phyloP scores from a whole-genome alignment of 257 asterid genomes.

The Salvia splendens region DNA sequence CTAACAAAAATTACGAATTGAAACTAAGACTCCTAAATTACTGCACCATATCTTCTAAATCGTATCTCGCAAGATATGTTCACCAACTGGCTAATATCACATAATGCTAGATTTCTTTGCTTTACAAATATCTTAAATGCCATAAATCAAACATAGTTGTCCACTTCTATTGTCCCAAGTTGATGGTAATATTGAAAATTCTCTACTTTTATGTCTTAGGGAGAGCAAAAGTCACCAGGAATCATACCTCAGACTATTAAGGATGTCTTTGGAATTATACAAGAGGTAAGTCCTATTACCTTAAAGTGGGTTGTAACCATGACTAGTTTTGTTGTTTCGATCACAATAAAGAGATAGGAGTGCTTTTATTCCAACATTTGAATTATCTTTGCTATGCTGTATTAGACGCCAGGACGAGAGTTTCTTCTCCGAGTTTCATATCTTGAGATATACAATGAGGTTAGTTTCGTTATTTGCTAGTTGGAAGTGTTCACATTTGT shows the following conservation, averaged over 20 bases:
- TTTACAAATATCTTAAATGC: conserved; percentile 1
- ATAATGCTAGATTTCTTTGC: conserved; percentile 14
- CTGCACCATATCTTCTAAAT: too few relatives aligned
- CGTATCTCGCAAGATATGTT: too few relatives aligned
- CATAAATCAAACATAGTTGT: conserved; percentile 1
- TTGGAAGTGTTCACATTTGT: conserved; percentile 17
- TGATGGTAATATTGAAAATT: conserved; percentile 21
- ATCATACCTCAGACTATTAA: conserved; percentile 77
- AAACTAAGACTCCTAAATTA: too few relatives aligned
- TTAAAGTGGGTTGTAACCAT: conserved; percentile 17
- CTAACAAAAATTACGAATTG: too few relatives aligned
- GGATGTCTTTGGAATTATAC: conserved; percentile 87
- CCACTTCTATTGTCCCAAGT: conserved; percentile 2
- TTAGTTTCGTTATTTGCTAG: conserved; percentile 36
- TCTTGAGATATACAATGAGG: conserved; percentile 89
- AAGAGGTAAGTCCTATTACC: conserved; percentile 54
- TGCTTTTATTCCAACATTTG: conserved; percentile 27
- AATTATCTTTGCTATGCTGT: conserved; percentile 28
- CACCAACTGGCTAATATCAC: background rate
- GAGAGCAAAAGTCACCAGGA: conserved; percentile 94
- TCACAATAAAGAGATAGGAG: background rate
- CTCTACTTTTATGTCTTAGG: conserved; percentile 45
- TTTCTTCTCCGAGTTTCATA: conserved; percentile 87
- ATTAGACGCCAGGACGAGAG: conserved; percentile 80
- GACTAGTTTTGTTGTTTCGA: conserved; percentile 18